These are phyloP conservation scores for Aspergillus bridgeri DNA, from an alignment of 495 filamentous ascomycete species.

Conservation along the genomic window DNA sequence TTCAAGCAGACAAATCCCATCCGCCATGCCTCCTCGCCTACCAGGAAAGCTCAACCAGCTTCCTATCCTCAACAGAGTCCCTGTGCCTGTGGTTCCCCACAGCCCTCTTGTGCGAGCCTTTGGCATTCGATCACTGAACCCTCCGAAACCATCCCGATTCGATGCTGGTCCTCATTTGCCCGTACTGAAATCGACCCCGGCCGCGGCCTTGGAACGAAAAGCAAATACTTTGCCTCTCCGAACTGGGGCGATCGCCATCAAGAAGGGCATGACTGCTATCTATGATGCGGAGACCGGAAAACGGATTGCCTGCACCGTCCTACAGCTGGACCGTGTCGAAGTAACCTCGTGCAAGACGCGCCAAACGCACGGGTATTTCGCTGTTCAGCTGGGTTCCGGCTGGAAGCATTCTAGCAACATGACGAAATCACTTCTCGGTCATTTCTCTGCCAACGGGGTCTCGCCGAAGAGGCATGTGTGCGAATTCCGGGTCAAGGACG, in stretches of 20 bases:
- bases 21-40: constrained; percentile 37
- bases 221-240: constrained; percentile 72
- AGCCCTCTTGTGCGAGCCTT: constrained; percentile 31
- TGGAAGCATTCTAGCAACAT: constrained; percentile 73
- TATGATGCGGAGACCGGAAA: constrained; percentile 72
- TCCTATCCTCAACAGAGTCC: constrained; percentile 20
- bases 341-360: constrained; percentile 81
- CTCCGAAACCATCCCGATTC: constrained; percentile 45
- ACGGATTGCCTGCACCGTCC: constrained; percentile 82
- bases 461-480: constrained; percentile 76
- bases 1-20: constrained; percentile 5
- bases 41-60: constrained; percentile 34
- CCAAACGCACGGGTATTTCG: constrained; percentile 80
- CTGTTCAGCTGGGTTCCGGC: constrained; percentile 83
- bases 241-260: constrained; percentile 76
- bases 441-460: constrained; percentile 73
- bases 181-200: constrained; percentile 64
- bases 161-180: constrained; percentile 44
- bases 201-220: constrained; percentile 77
- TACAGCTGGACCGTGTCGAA: constrained; percentile 90
- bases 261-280: constrained; percentile 92
- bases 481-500: constrained; percentile 79
- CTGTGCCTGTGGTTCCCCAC: constrained; percentile 16
- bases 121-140: constrained; percentile 50
- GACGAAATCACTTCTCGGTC: constrained; percentile 74